Percentiles rank a stretch among this genome's conserved stretches.
Conservation (phyloP, 176 grass and related monocot species). For the Triticum turgidum region DNA sequence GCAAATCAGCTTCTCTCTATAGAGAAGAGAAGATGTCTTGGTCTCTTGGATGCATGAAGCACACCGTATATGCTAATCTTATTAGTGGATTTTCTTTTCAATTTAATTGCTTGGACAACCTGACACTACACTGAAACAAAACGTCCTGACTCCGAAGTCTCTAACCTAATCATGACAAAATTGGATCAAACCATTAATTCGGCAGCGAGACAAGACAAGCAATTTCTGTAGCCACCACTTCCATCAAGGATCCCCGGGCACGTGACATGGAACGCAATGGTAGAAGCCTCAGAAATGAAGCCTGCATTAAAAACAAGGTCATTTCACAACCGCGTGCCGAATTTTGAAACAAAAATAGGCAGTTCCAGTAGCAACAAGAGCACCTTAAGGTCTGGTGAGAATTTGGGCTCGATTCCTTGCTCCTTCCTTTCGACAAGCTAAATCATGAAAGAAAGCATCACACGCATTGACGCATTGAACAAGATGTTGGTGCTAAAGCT, state of each 20-base stretch:
- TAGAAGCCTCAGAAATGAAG: constrained; percentile 71
- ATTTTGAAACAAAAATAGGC: background rate
- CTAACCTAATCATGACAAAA: background rate
- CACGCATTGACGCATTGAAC: background rate
- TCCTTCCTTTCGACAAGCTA: constrained; percentile 61
- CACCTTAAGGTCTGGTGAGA: constrained; percentile 74
- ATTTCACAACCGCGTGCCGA: background rate
- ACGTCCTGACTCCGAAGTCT: no score
- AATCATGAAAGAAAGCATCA: background rate
- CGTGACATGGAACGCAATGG: constrained; percentile 81
- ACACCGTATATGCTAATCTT: no score
- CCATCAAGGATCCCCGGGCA: constrained; percentile 79
- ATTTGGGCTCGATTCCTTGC: constrained; percentile 67
- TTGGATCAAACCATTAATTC: background rate
- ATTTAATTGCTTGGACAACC: no score
- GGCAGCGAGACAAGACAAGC: constrained; percentile 8
- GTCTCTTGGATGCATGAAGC: no score
- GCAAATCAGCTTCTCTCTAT: no score
- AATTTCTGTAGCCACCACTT: constrained; percentile 42
- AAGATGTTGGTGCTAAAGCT: background rate
- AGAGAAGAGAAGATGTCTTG: no score
- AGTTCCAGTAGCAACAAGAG: background rate
- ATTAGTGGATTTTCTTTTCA: no score
- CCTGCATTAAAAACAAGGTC: constrained; percentile 39
- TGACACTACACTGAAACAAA: no score